Conservation (phyloP, 139 green algal species). For the Mychonastes homosphaera region DNA sequence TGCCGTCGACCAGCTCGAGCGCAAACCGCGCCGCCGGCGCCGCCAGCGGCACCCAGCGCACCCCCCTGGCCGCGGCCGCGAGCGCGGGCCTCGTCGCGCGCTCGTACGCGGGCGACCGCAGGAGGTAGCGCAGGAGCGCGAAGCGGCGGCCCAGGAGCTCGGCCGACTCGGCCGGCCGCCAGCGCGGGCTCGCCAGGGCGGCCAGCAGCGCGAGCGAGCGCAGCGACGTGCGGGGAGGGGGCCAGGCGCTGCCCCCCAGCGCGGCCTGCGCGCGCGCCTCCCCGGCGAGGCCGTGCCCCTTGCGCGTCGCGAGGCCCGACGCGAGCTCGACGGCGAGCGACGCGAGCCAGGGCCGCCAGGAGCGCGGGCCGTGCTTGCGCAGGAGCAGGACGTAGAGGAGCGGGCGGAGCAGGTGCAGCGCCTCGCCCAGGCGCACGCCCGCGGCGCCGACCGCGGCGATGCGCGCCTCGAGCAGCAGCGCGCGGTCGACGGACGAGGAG, state of each 20-base stretch:
- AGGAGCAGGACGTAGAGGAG: conserved; percentile 56
- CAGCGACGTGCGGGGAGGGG: no score
- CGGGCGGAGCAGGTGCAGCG: conserved; percentile 58
- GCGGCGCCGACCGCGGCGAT: conserved; percentile 20
- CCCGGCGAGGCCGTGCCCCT: conserved; percentile 6
- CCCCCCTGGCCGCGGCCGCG: background rate
- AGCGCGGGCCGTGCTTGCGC: conserved; percentile 31
- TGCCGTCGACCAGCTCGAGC: conserved; percentile 43
- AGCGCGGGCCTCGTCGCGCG: conserved; percentile 25
- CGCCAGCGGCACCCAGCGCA: conserved; percentile 27
- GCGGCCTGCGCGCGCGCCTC: conserved; percentile 9
- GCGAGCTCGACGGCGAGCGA: conserved; percentile 41
- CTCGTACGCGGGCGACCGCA: conserved; percentile 45
- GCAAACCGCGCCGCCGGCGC: conserved; percentile 28
- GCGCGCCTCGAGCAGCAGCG: conserved; percentile 1
- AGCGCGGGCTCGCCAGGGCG: background rate
- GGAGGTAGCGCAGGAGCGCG: conserved; percentile 38
- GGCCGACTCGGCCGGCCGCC: conserved; percentile 11
- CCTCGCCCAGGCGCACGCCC: conserved; percentile 46
- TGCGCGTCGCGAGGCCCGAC: conserved; percentile 11
- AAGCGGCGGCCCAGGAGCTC: conserved; percentile 22
- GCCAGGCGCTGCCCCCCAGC: conserved; percentile 7
- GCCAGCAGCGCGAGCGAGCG: conserved; percentile 19
- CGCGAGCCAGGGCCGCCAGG: conserved; percentile 49
- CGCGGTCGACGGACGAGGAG: no score